Conservation (phyloP, 345 rosid species). For the Bretschneidera sinensis region DNA sequence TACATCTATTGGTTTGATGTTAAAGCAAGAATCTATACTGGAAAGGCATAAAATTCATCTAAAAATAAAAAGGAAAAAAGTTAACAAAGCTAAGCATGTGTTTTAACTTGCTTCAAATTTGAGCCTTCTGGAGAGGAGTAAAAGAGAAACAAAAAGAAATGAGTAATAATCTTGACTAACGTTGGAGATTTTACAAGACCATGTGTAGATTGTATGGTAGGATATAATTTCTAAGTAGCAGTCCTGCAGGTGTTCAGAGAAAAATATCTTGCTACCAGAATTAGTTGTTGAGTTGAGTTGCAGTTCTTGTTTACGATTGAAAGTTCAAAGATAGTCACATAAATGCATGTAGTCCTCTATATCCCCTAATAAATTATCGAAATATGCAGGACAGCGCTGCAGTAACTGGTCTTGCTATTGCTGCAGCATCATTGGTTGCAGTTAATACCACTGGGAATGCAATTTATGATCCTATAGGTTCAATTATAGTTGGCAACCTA, state of each 20-base stretch:
- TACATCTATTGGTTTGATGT: too few species aligned
- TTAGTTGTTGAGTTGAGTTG: background rate
- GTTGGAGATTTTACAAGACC: too few species aligned
- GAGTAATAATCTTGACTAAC: too few species aligned
- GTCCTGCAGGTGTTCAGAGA: too few species aligned
- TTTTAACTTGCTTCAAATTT: too few species aligned
- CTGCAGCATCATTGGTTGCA: conserved; percentile 85
- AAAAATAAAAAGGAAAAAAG: too few species aligned
- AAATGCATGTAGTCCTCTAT: background rate
- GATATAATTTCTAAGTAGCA: too few species aligned
- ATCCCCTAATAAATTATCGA: conserved; percentile 6
- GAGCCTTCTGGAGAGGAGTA: too few species aligned
- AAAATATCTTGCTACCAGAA: background rate
- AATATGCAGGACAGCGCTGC: conserved; percentile 93
- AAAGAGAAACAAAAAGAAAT: too few species aligned
- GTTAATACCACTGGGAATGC: conserved; percentile 83
- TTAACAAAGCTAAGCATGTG: background rate
- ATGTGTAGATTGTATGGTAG: too few species aligned
- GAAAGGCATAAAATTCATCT: background rate
- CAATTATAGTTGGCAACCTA: conserved; percentile 83
- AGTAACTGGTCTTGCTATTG: conserved; percentile 85
- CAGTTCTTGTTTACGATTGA: too few species aligned
- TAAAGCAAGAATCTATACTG: background rate
- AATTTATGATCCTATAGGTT: conserved; percentile 92
- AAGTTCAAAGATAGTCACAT: too few species aligned